Evolutionary conservation across 2,329 filamentous ascomycete species (phyloP).

Genomic region (Apiospora aurea): DNA sequence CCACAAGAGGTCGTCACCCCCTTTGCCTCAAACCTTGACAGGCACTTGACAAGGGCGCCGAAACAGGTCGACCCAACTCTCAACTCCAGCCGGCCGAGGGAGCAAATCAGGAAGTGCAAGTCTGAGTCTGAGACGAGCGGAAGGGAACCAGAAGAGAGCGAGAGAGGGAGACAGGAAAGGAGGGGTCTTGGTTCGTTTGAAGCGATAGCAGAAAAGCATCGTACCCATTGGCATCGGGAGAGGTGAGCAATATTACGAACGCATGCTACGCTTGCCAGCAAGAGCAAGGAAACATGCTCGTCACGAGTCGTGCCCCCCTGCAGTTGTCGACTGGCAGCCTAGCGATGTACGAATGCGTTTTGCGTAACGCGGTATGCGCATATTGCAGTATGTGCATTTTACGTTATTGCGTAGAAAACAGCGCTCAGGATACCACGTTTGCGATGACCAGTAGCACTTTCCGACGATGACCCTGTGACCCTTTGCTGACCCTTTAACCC

Average conservation of each 20-base stretch:
- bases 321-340: too few species aligned
- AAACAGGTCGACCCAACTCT: slow-evolving; percentile 19
- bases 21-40: background rate
- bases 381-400: too few species aligned
- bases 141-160: background rate
- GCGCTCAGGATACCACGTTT: too few species aligned
- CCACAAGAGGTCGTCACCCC: background rate
- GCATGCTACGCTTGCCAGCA: slow-evolving; percentile 1
- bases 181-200: slow-evolving; percentile 7
- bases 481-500: too few species aligned
- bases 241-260: background rate
- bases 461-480: too few species aligned
- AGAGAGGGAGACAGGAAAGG: background rate
- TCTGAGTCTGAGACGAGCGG: background rate
- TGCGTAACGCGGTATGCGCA: too few species aligned
- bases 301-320: slow-evolving; percentile 6
- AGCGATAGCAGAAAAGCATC: slow-evolving; percentile 8
- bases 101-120: background rate
- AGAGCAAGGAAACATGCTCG: background rate
- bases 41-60: slow-evolving; percentile 9
- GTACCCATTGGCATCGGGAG: background rate
- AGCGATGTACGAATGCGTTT: too few species aligned
- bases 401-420: too few species aligned
- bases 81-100: background rate
- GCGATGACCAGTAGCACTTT: too few species aligned